phyloP scores from a whole-genome alignment of 192 early-diverging fungal genomes.

The Coemansia aciculifera region DNA sequence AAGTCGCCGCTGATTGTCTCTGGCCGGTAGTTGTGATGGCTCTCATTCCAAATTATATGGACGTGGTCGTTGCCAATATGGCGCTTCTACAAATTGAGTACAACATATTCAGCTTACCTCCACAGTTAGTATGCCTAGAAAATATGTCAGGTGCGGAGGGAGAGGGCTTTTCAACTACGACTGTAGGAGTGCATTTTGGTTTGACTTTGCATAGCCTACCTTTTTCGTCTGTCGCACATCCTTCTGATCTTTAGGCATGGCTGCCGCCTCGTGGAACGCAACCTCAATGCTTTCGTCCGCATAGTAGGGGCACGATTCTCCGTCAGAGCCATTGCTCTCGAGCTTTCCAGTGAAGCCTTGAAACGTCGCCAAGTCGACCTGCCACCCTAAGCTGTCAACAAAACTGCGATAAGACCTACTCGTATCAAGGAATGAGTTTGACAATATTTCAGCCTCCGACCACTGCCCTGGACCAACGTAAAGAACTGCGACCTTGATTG shows the following conservation, averaged over 20 bases:
- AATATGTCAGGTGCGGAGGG: neutral
- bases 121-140: neutral
- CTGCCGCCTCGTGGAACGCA: conserved; percentile 87
- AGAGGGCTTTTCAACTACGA: neutral
- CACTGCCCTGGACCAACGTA: conserved; percentile 93
- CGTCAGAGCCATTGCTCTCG: conserved; percentile 77
- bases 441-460: conserved; percentile 81
- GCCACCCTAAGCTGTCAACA: conserved; percentile 90
- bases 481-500: conserved; percentile 84
- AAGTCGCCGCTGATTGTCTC: conserved; percentile 97
- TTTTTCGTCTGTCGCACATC: conserved; percentile 91
- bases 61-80: conserved; percentile 99
- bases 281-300: conserved; percentile 83
- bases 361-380: conserved; percentile 82
- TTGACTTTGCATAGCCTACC: conserved; percentile 55
- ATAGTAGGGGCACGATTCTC: conserved; percentile 76
- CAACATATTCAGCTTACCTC: neutral
- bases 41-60: conserved; percentile 98
- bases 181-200: neutral
- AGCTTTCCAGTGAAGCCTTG: conserved; percentile 85
- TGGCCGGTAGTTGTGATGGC: conserved; percentile 78
- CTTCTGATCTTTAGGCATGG: conserved; percentile 78
- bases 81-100: conserved; percentile 69
- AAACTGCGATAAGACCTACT: conserved; percentile 82
- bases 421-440: conserved; percentile 63